Conservation (phyloP, 2,329 filamentous ascomycete species). For the Phyllosticta citriasiana region DNA sequence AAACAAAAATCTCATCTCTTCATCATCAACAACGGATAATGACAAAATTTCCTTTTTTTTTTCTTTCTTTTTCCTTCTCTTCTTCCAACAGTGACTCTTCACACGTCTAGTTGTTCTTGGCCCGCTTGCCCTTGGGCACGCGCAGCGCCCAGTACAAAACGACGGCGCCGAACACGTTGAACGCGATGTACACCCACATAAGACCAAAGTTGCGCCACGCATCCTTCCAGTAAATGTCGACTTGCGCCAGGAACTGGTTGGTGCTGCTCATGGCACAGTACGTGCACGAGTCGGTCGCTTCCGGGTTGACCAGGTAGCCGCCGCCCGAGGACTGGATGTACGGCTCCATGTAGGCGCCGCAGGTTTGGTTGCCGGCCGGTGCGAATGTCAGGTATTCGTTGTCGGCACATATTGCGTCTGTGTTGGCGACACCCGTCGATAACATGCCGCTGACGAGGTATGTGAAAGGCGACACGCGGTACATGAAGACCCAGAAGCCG, state of each 20-base stretch:
- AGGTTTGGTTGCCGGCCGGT: slow-evolving; percentile 49
- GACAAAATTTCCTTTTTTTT: background rate
- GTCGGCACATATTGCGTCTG: slow-evolving; percentile 49
- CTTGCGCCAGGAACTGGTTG: slow-evolving; percentile 31
- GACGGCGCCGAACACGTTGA: slow-evolving; percentile 39
- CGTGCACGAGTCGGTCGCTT: slow-evolving; percentile 25
- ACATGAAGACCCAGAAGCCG: slow-evolving; percentile 71
- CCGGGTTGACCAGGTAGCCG: slow-evolving; percentile 28
- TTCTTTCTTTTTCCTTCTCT: too few relatives aligned
- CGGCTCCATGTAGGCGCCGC: slow-evolving; percentile 42
- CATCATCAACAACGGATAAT: background rate
- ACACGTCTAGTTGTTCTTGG: slow-evolving; percentile 12
- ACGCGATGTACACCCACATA: slow-evolving; percentile 41
- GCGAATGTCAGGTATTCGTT: slow-evolving; percentile 58
- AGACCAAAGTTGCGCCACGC: slow-evolving; percentile 48
- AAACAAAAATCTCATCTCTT: background rate
- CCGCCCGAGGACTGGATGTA: slow-evolving; percentile 25
- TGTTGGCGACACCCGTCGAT: slow-evolving; percentile 55
- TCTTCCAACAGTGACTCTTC: background rate
- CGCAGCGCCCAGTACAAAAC: slow-evolving; percentile 44
- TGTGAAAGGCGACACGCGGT: slow-evolving; percentile 65
- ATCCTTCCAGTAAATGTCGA: slow-evolving; percentile 35
- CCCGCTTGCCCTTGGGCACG: slow-evolving; percentile 36
- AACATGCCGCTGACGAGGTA: slow-evolving; percentile 67
- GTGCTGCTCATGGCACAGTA: slow-evolving; percentile 34